Base-by-base conservation (phyloP, 257 asterid species). In the Jacaranda mimosifolia region DNA sequence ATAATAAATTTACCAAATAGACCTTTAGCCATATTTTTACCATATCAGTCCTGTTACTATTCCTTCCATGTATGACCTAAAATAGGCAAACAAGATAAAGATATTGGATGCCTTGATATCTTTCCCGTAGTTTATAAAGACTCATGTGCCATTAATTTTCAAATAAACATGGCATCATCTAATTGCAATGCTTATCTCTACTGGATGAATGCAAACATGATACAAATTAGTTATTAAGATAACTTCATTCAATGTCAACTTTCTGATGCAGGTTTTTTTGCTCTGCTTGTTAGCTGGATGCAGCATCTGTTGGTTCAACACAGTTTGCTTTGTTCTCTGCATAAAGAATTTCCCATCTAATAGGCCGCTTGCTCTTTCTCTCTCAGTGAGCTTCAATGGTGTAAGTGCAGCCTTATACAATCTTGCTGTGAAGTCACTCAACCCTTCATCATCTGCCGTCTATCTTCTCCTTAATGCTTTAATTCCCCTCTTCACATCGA, bases 301-400 rank as follows among this genome's bases (percentile, higher is more conserved):
- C 79, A 94, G 99, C 94, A 92, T 94, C 36, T 89, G 95, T 74
- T 94, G 99, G 99, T 94, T 94, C 83, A 94, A 94, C 63, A 94
- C 99, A 9, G 94, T 94, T 14, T 92, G 99, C 78, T 94, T 88
- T 68, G 94, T 94, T 45, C 98, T 94, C 21, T 92, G 99, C 91
- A 84, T 92, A 65, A 90, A 76, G 79, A 92, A 92, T 52, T 94
- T 94, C 87, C 96, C 98, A 0, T 77, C 89, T 3, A 87, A 80
- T 19, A 82, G 86, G 71, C 97, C 99, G 0, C 93, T 92, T 6
- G 97, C 99, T 19, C 96, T 94, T 12, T 79, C 99, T 63, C 99
- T 94, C 67, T 86, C 96, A 0, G 90, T 94, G 6, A 92, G 99
- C 84, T 94, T 91, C 77, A 94, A 94, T 63, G 99, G 99, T 19